A percentile compares a stretch with the other conserved stretches of the same genome.
These are phyloP conservation scores for Alternaria gansuensis DNA, from an alignment of 2,329 filamentous ascomycete species.

Conservation along the genomic window DNA sequence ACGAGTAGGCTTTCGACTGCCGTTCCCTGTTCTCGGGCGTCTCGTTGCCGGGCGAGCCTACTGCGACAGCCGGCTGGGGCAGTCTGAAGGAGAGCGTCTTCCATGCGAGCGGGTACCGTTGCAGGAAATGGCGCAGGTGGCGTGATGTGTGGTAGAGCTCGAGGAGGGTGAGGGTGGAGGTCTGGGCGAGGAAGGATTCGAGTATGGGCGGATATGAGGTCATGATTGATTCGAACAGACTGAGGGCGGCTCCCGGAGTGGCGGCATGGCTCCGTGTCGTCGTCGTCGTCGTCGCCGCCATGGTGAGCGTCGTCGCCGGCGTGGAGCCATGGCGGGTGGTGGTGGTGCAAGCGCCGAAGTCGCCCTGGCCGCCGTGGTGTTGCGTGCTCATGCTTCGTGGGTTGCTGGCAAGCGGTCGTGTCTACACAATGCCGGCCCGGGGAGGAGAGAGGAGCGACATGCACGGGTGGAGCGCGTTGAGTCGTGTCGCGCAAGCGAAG, in stretches of 20 bases:
- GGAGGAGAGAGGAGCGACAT: conserved; percentile 40
- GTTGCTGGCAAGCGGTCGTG: conserved; percentile 22
- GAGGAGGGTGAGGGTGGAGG: conserved; percentile 65
- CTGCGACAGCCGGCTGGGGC: conserved; percentile 51
- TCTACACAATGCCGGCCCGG: conserved; percentile 37
- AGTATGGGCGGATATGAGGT: conserved; percentile 66
- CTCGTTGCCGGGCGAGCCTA: conserved; percentile 53
- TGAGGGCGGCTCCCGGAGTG: conserved; percentile 31
- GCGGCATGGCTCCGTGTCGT: conserved; percentile 10
- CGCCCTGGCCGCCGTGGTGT: conserved; percentile 25
- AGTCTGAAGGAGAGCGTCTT: conserved; percentile 67
- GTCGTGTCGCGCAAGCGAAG: conserved; percentile 33
- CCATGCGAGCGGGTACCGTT: conserved; percentile 68
- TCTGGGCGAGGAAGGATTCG: conserved; percentile 66
- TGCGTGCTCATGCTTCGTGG: conserved; percentile 43
- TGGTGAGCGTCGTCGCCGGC: conserved; percentile 8
- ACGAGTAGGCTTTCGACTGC: conserved; percentile 65
- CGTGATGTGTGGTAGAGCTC: conserved; percentile 67
- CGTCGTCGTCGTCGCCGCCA: conserved; percentile 1
- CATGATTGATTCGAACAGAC: conserved; percentile 63
- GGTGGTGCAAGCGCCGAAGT: conserved; percentile 30
- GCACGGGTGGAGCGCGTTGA: conserved; percentile 38
- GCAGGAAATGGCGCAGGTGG: conserved; percentile 64
- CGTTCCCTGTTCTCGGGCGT: conserved; percentile 54
- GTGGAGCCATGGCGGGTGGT: conserved; percentile 12